A percentile compares a stretch with the other conserved stretches of the same genome.
Evolutionary conservation across 1,139 yeast species (phyloP).

Genomic region (Meyerozyma carpophila): DNA sequence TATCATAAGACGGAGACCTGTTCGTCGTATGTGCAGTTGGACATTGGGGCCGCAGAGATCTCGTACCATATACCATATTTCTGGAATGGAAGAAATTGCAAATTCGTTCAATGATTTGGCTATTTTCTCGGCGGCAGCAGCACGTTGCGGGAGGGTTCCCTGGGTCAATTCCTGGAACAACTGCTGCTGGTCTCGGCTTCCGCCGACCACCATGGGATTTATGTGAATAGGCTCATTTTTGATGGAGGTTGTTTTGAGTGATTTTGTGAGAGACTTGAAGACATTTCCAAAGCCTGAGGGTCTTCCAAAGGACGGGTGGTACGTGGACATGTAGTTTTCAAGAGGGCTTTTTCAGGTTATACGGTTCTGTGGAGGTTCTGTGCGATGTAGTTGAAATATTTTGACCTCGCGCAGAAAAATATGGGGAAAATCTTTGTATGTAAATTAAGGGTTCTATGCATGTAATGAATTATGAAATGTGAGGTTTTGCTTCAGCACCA

Average conservation of each 20-base stretch:
- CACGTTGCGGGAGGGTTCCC: slow-evolving; percentile 39
- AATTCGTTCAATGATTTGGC: slow-evolving; percentile 46
- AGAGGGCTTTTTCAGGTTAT: too few species aligned
- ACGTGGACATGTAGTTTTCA: slow-evolving; percentile 22
- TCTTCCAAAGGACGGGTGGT: slow-evolving; percentile 30
- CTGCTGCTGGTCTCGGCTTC: slow-evolving; percentile 46
- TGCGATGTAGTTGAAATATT: neutral
- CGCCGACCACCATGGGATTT: slow-evolving; percentile 61
- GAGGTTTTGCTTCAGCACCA: slow-evolving; percentile 13
- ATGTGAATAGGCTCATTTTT: slow-evolving; percentile 36
- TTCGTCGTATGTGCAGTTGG: slow-evolving; percentile 42
- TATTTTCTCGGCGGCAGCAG: slow-evolving; percentile 48
- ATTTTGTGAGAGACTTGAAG: slow-evolving; percentile 50
- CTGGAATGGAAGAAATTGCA: slow-evolving; percentile 58
- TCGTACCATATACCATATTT: slow-evolving; percentile 69
- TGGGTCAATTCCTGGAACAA: slow-evolving; percentile 34
- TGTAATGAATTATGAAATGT: neutral
- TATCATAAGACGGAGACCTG: slow-evolving; percentile 48
- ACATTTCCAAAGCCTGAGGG: slow-evolving; percentile 41
- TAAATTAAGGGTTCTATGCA: neutral
- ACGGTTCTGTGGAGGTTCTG: neutral
- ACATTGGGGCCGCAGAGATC: slow-evolving; percentile 44
- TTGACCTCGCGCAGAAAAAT: neutral
- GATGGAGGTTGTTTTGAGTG: slow-evolving; percentile 35
- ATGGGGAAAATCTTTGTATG: neutral